Base-by-base conservation (phyloP, 2,329 filamentous ascomycete genomes). In the Magnaporthiopsis rhizophila region DNA sequence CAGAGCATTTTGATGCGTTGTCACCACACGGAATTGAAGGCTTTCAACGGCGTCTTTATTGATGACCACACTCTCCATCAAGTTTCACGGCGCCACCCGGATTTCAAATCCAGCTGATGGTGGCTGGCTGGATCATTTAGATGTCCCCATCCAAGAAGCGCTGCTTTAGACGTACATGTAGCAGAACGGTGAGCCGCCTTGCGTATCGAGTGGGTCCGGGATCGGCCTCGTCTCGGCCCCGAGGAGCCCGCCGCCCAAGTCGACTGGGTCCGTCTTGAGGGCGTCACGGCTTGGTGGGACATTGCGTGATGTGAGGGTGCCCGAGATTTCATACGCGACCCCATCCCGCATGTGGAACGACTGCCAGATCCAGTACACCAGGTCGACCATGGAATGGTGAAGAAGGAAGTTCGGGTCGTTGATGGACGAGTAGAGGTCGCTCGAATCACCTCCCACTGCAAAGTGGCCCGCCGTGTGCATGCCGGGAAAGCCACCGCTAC, bases 341-440 rank as follows among this genome's bases (percentile, higher is more conserved):
- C 45, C 45, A 18, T 45, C 26, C 1, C 32, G 66, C 15, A 70
- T 69, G 64, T 75, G 72, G 65, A 73, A 71, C 70, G 73, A 73
- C 69, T 76, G 73, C 73, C 73, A 75, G 58, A 74, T 71, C 72
- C 72, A 75, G 71, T 72, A 75, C 3, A 74, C 67, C 8, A 70
- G 71, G 66, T 74, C 73, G 12, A 75, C 64, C 58, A 71, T 67
- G 15, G 68, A 70, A 62, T 75, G 73, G 66, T 75, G 74, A 61
- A 74, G 71, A 67, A 72, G 75, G 68, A 75, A 75, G 50, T 72
- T 65, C 9, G 74, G 73, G 66, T 75, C 74, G 12, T 71, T 72
- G 2, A 72, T 71, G 0, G 72, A 74, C 9, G 70, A 69, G 62
- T 67, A 71, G 4, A 71, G 65, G 66, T 76, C 75, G 58, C 74